Evolutionary conservation across 495 filamentous ascomycete species (phyloP), one percentile per base, ranked within the genome.

Genomic region (Hypoxylon cercidicola): DNA sequence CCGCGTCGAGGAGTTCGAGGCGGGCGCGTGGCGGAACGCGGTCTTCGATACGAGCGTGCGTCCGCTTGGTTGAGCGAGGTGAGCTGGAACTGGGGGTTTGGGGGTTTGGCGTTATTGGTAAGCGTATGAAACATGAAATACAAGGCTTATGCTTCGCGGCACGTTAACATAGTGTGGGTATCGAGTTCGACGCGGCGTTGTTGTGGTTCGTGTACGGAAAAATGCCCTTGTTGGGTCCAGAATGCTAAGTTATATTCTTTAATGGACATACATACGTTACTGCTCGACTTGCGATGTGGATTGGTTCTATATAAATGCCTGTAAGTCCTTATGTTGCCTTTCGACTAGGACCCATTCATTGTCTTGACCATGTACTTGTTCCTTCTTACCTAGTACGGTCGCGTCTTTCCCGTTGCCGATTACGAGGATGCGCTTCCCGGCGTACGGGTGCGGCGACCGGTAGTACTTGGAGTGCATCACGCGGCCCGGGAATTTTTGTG

Each of bases 21-120:
- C 88, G 23, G 88, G 87, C 48, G 90, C 90, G 0, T 97, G 93
- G 94, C 79, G 90, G 40, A 97, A 97, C 76, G 87, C 84, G 37
- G 87, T 97, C 15, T 97, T 98, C 75, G 87, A 95, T 75, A 84
- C 93, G 6, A 80, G 78, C 16, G 73, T 76, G 23, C 50, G 47
- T 41, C 50, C 56, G 21, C 18, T 62, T 37, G 41, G 55, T 2
- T 73, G 46, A 60, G 39, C 13, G 8, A 13, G 11, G 35, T 49
- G 23, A 1, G 25, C 25, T 15, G 30, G 18, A 19, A 12, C 3
- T 34, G 55, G 62, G 35, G 62, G 60, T 61, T 44, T 18, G 28
- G 37, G 16, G 19, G 32, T 40, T 53, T 55, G 4, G n/a, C n/a
- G n/a, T n/a, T n/a, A n/a, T n/a, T 32, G 7, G 19, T 21, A 40